Evolutionary conservation across 2,329 filamentous ascomycete species (phyloP), one percentile per base, ranked within the genome.

Genomic region (Diplodia scrobiculata): DNA sequence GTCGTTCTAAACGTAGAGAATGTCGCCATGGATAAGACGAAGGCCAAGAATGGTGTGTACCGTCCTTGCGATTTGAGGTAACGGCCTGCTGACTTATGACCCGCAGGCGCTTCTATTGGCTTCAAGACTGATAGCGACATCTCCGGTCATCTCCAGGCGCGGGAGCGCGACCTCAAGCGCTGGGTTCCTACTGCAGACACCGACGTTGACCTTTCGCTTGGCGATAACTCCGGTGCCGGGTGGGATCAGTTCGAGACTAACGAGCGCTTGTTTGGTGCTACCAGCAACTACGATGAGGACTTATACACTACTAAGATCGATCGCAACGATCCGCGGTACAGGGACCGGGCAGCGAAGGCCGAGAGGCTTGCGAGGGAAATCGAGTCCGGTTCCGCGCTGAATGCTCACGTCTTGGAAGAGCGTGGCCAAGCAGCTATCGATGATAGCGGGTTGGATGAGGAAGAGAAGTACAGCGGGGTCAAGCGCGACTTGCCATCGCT

Each of bases 191-290:
- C 84, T 17, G 77, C 82, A 4, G 87, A 89, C 68, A 75, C 77
- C 4, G 84, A 84, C 32, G 77, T 86, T 48, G 89, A 93, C 73
- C 83, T 91, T 70, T 89, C 89, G 55, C 83, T 97, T 27, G 52
- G 29, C 52, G 92, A 95, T 72, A 86, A 78, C 29, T 73, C 73
- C 17, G 76, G 73, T 32, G 71, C 70, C 53, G 81, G 79, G 10
- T 99, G 95, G 95, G 94, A 99, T 76, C 95, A 99, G 77, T 99
- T 99, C 74, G 90, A 91, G 67, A 89, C 86, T 69, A 98, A 98
- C 73, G 91, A 96, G 78, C 85, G 87, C 66, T 86, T 92, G 34
- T 98, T 97, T 74, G 95, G 95, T 41, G 80, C 96, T 47, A 91
- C 87, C 78, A 95, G 90, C 63, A 92, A 92, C 72, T 99, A 98